These are phyloP conservation scores for Aspergillus niger DNA, from an alignment of 2,329 filamentous ascomycete genomes.

Conservation along the genomic window DNA sequence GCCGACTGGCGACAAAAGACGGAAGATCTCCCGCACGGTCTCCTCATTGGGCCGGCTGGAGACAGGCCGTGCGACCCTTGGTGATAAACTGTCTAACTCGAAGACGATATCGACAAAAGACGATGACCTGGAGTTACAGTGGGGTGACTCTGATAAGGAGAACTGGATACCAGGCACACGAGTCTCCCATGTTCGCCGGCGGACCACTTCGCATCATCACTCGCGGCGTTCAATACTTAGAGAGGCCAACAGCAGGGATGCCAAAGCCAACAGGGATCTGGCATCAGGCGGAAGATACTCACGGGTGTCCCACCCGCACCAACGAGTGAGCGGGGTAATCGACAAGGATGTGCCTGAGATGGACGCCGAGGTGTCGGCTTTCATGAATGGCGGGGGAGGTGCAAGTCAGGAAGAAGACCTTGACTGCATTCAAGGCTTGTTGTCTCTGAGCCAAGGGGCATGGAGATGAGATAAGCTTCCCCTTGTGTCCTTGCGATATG, in stretches of 20 bases:
- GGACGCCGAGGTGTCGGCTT: constrained; percentile 68
- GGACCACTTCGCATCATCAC: constrained; percentile 30
- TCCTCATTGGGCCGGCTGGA: constrained; percentile 67
- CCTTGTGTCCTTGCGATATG: constrained; percentile 12
- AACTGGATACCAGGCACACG: constrained; percentile 69
- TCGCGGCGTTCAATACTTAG: constrained; percentile 47
- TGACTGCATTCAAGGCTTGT: constrained; percentile 83
- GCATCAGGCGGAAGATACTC: constrained; percentile 31
- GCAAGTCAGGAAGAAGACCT: constrained; percentile 77
- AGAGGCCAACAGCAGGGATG: constrained; percentile 40
- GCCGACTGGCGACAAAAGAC: constrained; percentile 55
- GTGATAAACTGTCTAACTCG: constrained; percentile 40
- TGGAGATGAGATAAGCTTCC: constrained; percentile 62
- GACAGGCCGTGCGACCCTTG: constrained; percentile 36
- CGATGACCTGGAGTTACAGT: constrained; percentile 50
- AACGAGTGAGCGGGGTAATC: constrained; percentile 31
- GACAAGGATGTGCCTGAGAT: constrained; percentile 45
- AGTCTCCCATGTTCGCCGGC: constrained; percentile 42
- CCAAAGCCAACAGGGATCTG: constrained; percentile 27
- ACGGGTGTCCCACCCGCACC: constrained; percentile 27
- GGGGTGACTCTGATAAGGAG: constrained; percentile 88
- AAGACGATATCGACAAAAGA: constrained; percentile 34
- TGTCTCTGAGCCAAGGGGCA: constrained; percentile 88
- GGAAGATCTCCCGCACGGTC: constrained; percentile 61
- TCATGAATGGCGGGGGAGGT: constrained; percentile 63